Evolutionary conservation across 257 asterid species (phyloP).

Genomic region (Eucommia ulmoides): DNA sequence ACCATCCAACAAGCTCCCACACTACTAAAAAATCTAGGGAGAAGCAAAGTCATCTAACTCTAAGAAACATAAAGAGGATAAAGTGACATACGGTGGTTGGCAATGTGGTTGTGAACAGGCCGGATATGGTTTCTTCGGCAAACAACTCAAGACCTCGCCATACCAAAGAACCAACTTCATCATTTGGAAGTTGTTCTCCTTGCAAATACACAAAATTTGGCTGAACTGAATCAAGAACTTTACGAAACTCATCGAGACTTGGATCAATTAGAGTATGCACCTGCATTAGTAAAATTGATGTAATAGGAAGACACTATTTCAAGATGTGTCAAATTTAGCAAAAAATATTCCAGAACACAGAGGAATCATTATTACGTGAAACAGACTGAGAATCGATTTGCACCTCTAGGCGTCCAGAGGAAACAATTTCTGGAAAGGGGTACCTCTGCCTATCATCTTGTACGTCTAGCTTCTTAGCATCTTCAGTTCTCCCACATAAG

Average conservation of each 20-base stretch:
- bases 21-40: background rate
- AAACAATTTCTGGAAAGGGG: constrained; percentile 57
- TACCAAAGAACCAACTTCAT: constrained; percentile 45
- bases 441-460: constrained; percentile 29
- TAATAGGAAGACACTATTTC: constrained; percentile 2
- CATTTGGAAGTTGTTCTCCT: constrained; percentile 52
- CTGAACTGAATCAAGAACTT: constrained; percentile 56
- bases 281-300: constrained; percentile 21
- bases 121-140: constrained; percentile 47
- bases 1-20: background rate
- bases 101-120: constrained; percentile 41
- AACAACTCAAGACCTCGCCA: constrained; percentile 62
- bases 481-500: constrained; percentile 39
- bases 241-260: constrained; percentile 50
- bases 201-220: constrained; percentile 78
- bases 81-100: constrained; percentile 59
- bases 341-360: background rate
- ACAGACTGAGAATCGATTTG: background rate
- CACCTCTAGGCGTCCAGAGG: constrained; percentile 93
- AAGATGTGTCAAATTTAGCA: background rate
- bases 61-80: constrained; percentile 3
- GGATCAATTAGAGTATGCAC: constrained; percentile 78
- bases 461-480: constrained; percentile 33
- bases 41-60: background rate
- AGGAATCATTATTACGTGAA: background rate